These are phyloP conservation scores for Neurospora sp. DNA, from an alignment of 495 filamentous ascomycete genomes.

Conservation along the genomic window DNA sequence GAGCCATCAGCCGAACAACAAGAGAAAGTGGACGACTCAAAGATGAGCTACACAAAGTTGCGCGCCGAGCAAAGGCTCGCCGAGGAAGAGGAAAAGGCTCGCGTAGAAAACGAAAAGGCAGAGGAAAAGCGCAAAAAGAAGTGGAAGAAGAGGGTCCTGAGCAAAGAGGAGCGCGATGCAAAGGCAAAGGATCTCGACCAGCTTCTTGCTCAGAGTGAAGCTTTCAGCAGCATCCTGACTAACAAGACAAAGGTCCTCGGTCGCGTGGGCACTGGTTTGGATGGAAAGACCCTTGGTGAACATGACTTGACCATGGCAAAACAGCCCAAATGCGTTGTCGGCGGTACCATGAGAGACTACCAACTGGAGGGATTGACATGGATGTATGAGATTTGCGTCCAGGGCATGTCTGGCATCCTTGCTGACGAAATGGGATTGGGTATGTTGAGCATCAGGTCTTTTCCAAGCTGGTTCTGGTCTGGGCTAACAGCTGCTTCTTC, in stretches of 20 bases:
- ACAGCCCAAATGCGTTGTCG: constrained; percentile 75
- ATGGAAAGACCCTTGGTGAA: constrained; percentile 53
- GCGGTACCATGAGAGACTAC: constrained; percentile 87
- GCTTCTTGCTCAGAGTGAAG: constrained; percentile 35
- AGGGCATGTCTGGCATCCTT: constrained; percentile 88
- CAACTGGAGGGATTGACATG: constrained; percentile 92
- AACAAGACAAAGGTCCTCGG: constrained; percentile 46
- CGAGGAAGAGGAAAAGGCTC: constrained; percentile 44
- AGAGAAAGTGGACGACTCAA: constrained; percentile 8
- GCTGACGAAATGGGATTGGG: constrained; percentile 97
- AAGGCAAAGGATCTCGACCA: constrained; percentile 43
- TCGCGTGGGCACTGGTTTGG: constrained; percentile 41
- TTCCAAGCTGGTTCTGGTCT: background rate
- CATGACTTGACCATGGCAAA: constrained; percentile 70
- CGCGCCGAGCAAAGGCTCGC: constrained; percentile 36
- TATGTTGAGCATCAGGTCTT: constrained; percentile 5
- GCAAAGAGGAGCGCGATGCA: constrained; percentile 40
- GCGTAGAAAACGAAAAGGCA: constrained; percentile 34
- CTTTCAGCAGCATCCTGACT: constrained; percentile 44
- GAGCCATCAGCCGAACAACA: constrained; percentile 1
- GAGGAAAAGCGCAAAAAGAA: constrained; percentile 38
- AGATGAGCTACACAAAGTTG: constrained; percentile 27
- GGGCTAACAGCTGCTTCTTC: background rate
- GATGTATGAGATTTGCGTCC: constrained; percentile 73
- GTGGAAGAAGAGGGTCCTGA: constrained; percentile 37